Percentiles rank a stretch among this genome's conserved stretches.
Conservation (phyloP, 2,329 filamentous ascomycete species). For the Trichoderma gracile region DNA sequence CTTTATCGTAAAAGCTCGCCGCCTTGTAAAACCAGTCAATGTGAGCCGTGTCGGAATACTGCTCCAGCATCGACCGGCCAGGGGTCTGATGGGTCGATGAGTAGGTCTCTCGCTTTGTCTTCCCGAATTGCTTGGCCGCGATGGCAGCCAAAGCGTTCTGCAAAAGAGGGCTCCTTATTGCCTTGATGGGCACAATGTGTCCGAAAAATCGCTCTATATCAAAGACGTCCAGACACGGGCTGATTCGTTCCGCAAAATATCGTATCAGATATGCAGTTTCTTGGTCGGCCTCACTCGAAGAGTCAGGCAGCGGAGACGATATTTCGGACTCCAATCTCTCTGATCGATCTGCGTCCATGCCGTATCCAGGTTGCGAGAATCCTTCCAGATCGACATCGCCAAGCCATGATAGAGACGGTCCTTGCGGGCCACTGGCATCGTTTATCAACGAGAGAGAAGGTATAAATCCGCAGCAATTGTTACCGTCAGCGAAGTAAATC, state of each 20-base stretch:
- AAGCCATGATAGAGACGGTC: slow-evolving; percentile 11
- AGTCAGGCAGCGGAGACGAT: background rate
- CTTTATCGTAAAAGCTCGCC: slow-evolving; percentile 31
- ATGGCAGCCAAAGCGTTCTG: slow-evolving; percentile 28
- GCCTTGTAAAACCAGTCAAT: slow-evolving; percentile 30
- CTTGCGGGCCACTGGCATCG: slow-evolving; percentile 6
- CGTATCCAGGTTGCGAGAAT: background rate
- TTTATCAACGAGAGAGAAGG: slow-evolving; percentile 17
- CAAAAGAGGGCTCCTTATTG: slow-evolving; percentile 27
- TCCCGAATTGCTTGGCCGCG: slow-evolving; percentile 29
- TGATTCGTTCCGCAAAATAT: slow-evolving; percentile 28
- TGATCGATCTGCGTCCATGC: background rate
- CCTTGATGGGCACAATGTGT: slow-evolving; percentile 28
- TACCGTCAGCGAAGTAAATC: slow-evolving; percentile 27
- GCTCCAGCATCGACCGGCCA: slow-evolving; percentile 20
- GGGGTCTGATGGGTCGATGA: slow-evolving; percentile 3
- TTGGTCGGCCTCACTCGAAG: slow-evolving; percentile 22
- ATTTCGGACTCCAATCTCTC: background rate
- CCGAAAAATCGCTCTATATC: slow-evolving; percentile 29
- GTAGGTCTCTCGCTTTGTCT: slow-evolving; percentile 24
- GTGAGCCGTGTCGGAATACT: slow-evolving; percentile 15
- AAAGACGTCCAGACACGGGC: slow-evolving; percentile 29
- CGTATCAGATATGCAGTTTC: slow-evolving; percentile 27
- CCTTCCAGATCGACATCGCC: slow-evolving; percentile 2
- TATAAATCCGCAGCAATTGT: slow-evolving; percentile 29